Base-by-base conservation (phyloP, 805 yeast species). In the Monosporozyma solicola region DNA sequence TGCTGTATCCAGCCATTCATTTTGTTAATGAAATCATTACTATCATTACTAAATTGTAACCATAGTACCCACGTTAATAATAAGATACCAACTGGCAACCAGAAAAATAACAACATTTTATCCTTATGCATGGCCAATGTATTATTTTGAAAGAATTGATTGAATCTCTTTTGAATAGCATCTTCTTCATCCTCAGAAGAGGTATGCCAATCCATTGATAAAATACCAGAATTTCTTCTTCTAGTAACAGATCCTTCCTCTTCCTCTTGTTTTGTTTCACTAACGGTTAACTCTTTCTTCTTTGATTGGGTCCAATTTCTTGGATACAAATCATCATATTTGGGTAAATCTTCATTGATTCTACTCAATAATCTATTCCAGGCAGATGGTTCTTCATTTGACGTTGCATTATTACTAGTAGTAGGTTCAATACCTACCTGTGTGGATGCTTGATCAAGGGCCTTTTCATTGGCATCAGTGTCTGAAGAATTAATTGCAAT, bases 21-120 rank as follows among this genome's bases (percentile, higher is more conserved):
- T 43, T 60, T 57, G 41, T 59, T 61, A 16, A 69, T 57, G 4
- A 31, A 20, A 10, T 64, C 66, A 54, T 66, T 66, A 35, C 68
- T 70, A 49, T 66, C 67, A 16, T 64, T 62, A 6, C 76, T 75
- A 31, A 71, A 64, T 41, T 63, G 68, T 53, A 64, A 64, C 31
- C 72, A 56, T 3, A 77, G 66, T 51, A 78, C 72, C 59, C 76
- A 73, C 6, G 81, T 70, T 2, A 82, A 71, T 16, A 83, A 68
- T 33, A 87, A 65, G 22, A 84, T 59, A 51, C 88, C 70, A 41
- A 87, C 77, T 13, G 97, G 97, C 54, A 90, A 70, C 97, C 97
- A 91, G 77, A 91, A 90, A 66, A 91, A 87, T 55, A 88, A 71
- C 57, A 91, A 74, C 87, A 89, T 85, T 63, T 80, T 84, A 69